Base-by-base conservation (phyloP, 805 yeast species). In the Candida tallmaniae region DNA sequence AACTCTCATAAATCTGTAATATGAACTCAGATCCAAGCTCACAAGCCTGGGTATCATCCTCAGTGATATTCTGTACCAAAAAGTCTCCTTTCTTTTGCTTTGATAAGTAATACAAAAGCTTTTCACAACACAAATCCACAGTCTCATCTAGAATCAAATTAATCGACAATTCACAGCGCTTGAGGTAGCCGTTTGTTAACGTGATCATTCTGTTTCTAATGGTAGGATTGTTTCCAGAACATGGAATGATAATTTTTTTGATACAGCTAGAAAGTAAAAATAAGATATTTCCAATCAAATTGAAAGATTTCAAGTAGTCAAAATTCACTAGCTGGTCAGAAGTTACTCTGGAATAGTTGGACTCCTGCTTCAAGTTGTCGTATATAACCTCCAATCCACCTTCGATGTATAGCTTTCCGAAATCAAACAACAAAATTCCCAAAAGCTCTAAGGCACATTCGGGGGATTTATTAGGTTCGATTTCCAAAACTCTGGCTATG, bases 31-130 rank as follows among this genome's bases (percentile, higher is more conserved):
- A 70, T 4, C 84, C 60, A 31, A 75, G 74, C 23, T 73, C 77
- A 45, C 95, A 84, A 0, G 89, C 78, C 27, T 73, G 72, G 0
- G 95, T 85, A 46, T 80, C 84, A 37, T 74, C 74, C 34, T 51
- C 59, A 10, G 40, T 46, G 42, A 60, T 61, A 14, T 47, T 53
- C 22, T 53, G 77, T 53, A 56, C 65, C 23, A 56, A 45, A 50
- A 78, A 85, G 52, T 90, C 97, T 42, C 78, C 83, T 51, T 75
- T 76, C 56, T 79, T 80, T 52, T 89, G 96, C 44, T 75, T 76
- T 16, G 79, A 62, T 14, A 80, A 61, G 13, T 60, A 52, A 30
- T 43, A 49, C 5, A 61, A 50, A 27, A 85, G 65, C 40, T 78
- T 70, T 16, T 64, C 64, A 9, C 74, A 64, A n/a, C 74, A 65